Percentiles rank a stretch among this genome's conserved stretches.
phyloP scores from a whole-genome alignment of 345 rosid species.

The Salix suchowensis region DNA sequence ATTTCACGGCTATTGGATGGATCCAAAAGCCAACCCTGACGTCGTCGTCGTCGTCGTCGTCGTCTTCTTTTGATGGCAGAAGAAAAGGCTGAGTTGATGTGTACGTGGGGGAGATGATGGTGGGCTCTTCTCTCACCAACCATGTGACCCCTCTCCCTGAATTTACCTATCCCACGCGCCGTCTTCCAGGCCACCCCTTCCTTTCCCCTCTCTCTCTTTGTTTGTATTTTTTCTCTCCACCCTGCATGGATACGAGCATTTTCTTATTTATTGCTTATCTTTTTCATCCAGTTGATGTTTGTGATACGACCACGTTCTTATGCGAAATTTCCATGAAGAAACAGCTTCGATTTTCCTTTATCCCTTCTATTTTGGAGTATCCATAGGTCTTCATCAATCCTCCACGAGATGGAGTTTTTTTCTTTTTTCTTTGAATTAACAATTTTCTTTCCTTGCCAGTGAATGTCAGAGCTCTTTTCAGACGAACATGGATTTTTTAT shows the following conservation, averaged over 20 bases:
- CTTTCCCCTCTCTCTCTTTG: too few species aligned
- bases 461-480: too few species aligned
- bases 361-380: too few species aligned
- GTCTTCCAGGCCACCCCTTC: not conserved
- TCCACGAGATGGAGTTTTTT: too few species aligned
- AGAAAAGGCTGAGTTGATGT: not conserved
- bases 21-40: constrained; percentile 16
- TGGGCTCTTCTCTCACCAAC: constrained; percentile 24
- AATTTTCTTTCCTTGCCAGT: too few species aligned
- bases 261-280: not conserved
- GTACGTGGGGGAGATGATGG: not conserved
- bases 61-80: not conserved
- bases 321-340: not conserved
- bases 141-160: constrained; percentile 5
- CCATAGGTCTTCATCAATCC: too few species aligned
- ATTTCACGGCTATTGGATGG: not conserved
- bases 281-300: not conserved
- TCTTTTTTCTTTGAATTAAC: too few species aligned
- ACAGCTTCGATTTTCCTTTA: too few species aligned
- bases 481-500: too few species aligned
- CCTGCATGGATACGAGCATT: not conserved
- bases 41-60: not conserved
- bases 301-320: not conserved
- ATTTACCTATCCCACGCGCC: not conserved
- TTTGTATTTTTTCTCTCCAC: not conserved